Conservation (phyloP, 2,329 filamentous ascomycete genomes). For the Pseudocercospora fuligena region DNA sequence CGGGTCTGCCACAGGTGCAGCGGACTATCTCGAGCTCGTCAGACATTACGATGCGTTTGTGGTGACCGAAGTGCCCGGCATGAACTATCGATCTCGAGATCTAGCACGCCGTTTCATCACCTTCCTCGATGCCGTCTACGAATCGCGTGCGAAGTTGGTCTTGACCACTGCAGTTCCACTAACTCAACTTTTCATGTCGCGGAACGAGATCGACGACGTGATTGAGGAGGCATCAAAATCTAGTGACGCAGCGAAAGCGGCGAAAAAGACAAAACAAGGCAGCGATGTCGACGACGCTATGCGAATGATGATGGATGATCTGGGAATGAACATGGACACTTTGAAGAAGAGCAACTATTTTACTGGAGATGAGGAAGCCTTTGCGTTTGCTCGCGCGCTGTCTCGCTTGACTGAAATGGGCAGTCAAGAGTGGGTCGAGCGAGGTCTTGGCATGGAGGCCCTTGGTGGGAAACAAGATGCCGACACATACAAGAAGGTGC, state of each 20-base stretch:
- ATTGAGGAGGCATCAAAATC: constrained; percentile 44
- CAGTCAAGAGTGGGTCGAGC: constrained; percentile 90
- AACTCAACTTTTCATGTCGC: constrained; percentile 71
- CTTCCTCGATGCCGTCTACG: constrained; percentile 95
- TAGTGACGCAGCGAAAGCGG: constrained; percentile 35
- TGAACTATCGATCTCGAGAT: constrained; percentile 78
- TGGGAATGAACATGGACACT: constrained; percentile 81
- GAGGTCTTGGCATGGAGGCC: constrained; percentile 68
- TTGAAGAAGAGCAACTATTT: constrained; percentile 88
- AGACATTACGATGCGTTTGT: constrained; percentile 91
- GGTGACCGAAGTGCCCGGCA: constrained; percentile 77
- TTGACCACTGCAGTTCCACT: constrained; percentile 87
- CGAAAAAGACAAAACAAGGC: constrained; percentile 40
- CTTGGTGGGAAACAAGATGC: constrained; percentile 52
- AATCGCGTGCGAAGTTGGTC: constrained; percentile 89
- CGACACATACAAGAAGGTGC: constrained; percentile 42
- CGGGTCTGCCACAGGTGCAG: constrained; percentile 83
- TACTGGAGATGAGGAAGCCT: constrained; percentile 91
- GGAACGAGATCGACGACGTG: constrained; percentile 50
- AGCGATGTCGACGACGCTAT: constrained; percentile 67
- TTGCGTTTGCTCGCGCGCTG: constrained; percentile 90
- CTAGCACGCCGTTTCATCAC: constrained; percentile 93
- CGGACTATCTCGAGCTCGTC: constrained; percentile 92
- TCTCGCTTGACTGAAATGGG: constrained; percentile 90
- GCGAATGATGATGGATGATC: constrained; percentile 82